Percentiles rank a stretch among this genome's conserved stretches.
Conservation (phyloP, 2,329 filamentous ascomycete species). For the Stachybotrys chlorohalonatus region DNA sequence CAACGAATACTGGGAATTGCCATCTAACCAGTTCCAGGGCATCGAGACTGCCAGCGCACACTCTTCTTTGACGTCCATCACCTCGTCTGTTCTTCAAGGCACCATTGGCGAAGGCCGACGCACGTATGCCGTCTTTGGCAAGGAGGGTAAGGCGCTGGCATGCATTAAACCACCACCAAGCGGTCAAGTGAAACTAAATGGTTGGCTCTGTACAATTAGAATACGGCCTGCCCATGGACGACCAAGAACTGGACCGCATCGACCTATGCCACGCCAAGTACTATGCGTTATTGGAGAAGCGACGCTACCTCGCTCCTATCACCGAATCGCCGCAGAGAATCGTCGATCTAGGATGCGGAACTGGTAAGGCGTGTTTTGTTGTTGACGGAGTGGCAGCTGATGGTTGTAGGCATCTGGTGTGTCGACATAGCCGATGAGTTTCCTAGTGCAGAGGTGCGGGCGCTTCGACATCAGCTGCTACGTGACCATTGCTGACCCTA, state of each 20-base stretch:
- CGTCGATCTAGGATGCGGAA: conserved; percentile 16
- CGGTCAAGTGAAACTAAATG: too few species aligned
- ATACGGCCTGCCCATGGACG: conserved; percentile 30
- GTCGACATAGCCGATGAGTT: conserved; percentile 29
- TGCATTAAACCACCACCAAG: neutral
- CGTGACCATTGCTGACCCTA: neutral
- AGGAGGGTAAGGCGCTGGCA: conserved; percentile 14
- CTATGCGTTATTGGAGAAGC: conserved; percentile 14
- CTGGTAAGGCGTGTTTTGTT: conserved; percentile 5
- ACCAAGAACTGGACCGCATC: conserved; percentile 27
- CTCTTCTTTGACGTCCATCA: conserved; percentile 19
- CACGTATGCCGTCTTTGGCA: conserved; percentile 22
- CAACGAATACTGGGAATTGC: neutral
- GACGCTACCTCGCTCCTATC: conserved; percentile 13
- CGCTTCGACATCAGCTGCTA: neutral
- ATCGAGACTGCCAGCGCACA: conserved; percentile 8
- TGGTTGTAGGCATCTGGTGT: conserved; percentile 18
- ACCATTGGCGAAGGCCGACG: conserved; percentile 18
- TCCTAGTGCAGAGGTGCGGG: conserved; percentile 10
- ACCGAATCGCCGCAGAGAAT: conserved; percentile 15
- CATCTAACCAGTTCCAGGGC: conserved; percentile 3
- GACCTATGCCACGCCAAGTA: conserved; percentile 27
- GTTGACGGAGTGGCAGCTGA: neutral
- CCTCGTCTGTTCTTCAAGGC: conserved; percentile 15
- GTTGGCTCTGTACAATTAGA: conserved; percentile 9